Evolutionary conservation across 129 eudicot genomes (phyloP), one percentile per base, ranked within the genome.

Genomic region (Flaveria bidentis): DNA sequence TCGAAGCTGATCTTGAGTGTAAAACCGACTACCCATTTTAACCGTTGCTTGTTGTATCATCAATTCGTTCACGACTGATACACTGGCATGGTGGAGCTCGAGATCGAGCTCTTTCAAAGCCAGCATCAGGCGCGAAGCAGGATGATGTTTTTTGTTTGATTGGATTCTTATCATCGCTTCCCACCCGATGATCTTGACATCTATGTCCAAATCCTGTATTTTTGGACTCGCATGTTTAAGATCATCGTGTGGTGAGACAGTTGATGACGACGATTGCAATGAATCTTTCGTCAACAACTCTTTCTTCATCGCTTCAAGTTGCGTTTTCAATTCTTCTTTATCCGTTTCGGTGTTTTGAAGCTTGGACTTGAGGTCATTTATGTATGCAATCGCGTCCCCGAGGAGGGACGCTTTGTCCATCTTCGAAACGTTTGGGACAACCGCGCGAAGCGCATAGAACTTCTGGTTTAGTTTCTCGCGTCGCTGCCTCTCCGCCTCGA

Each of bases 21-120:
- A 93, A 76, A 85, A 82, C 30, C 90, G 84, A 53, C 83, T 84
- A 64, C 82, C 92, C 96, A 93, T 90, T 78, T 86, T 90, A 22
- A 93, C 98, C 0, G 97, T 85, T 0, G 89, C 95, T 76, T 93
- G 98, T 73, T 90, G 98, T 81, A 93, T 90, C 97, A 93, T 90
- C 81, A 90, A 66, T 2, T 93, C 96, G 72, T 88, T 90, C 33
- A 93, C 96, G 6, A 93, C 96, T 0, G 97, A 86, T 0, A 90
- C 92, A 51, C 98, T 93, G 1, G 97, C 98, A 53, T 93, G 98
- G 33, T 84, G 88, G 15, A 93, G 88, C 0, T 93, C 98, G n/a
- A 93, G 80, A 60, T 90, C 92, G 12, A 90, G 53, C 30, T 93
- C 98, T 71, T 79, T 87, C 9, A 93, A 77, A 1, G 98, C 97